These are phyloP conservation scores for Sordariomycetes sp. DNA, from an alignment of 2,329 filamentous ascomycete genomes.

Conservation along the genomic window DNA sequence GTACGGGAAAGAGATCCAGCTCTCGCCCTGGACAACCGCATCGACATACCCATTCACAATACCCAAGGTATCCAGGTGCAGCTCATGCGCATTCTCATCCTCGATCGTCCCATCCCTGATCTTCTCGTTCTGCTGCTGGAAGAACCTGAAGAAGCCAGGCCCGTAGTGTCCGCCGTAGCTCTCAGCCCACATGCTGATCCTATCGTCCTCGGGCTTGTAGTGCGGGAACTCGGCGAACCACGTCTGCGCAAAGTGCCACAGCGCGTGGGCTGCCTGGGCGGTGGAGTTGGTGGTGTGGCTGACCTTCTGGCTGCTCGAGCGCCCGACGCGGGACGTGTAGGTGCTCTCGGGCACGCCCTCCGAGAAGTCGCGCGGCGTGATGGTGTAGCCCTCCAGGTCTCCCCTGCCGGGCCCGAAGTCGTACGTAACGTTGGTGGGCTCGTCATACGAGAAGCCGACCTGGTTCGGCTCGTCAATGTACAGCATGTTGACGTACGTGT, in stretches of 20 bases:
- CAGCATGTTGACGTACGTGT: constrained; percentile 41
- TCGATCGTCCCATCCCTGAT: constrained; percentile 17
- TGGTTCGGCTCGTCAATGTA: constrained; percentile 57
- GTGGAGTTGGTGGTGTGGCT: constrained; percentile 36
- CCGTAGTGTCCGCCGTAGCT: constrained; percentile 65
- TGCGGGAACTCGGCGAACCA: constrained; percentile 50
- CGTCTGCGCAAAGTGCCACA: constrained; percentile 59
- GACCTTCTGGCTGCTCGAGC: constrained; percentile 18
- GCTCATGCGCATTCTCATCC: constrained; percentile 34
- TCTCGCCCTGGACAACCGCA: constrained; percentile 47
- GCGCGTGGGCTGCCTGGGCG: constrained; percentile 41
- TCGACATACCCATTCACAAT: constrained; percentile 66
- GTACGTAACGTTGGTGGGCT: constrained; percentile 51
- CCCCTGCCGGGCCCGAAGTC: too few relatives aligned
- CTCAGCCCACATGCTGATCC: constrained; percentile 58
- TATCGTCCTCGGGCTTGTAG: constrained; percentile 42
- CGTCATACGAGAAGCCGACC: constrained; percentile 59
- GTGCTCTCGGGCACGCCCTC: constrained; percentile 25
- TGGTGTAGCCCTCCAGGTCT: constrained; percentile 31
- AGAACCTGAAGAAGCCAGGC: constrained; percentile 48
- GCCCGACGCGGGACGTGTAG: constrained; percentile 24
- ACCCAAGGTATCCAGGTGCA: constrained; percentile 51
- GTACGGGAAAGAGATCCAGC: constrained; percentile 45
- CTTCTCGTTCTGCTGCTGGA: constrained; percentile 54
- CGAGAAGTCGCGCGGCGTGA: constrained; percentile 25